Conservation (phyloP, 805 yeast genomes). For the Candida michaelii region DNA sequence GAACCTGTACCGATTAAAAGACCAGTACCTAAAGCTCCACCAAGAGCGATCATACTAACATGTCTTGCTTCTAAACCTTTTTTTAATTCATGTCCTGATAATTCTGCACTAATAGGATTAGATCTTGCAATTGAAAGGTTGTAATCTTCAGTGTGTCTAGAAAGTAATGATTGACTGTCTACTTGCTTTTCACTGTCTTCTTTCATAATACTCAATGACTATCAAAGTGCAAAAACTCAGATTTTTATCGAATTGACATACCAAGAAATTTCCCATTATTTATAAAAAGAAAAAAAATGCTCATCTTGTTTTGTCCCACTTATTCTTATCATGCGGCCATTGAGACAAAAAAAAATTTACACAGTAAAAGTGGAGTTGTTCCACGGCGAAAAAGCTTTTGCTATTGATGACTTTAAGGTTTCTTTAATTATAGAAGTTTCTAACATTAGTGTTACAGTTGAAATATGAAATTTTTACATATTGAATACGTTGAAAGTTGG, state of each 20-base stretch:
- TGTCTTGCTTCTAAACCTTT: constrained; percentile 55
- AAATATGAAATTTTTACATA: no score
- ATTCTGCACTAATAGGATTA: constrained; percentile 32
- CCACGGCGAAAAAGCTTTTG: no score
- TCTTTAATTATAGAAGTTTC: no score
- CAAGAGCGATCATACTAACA: constrained; percentile 73
- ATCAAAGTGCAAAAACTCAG: background rate
- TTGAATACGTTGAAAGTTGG: no score
- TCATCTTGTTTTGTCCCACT: constrained; percentile 1
- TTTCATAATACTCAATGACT: background rate
- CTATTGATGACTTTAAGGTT: no score
- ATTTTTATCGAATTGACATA: no score
- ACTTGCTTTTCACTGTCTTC: constrained; percentile 13
- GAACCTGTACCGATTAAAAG: constrained; percentile 74
- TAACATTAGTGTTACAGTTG: no score
- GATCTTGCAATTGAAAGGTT: constrained; percentile 47
- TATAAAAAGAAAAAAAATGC: constrained; percentile 2
- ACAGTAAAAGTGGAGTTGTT: background rate
- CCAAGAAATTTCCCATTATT: background rate
- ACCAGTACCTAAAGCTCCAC: constrained; percentile 53
- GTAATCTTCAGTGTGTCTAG: constrained; percentile 49
- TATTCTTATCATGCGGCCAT: background rate
- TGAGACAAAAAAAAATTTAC: background rate
- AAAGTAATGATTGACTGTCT: constrained; percentile 29
- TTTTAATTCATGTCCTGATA: constrained; percentile 46